Evolutionary conservation across 208 protist species (phyloP), one percentile per base, ranked within the genome.

Genomic region (Crithidia sp.): DNA sequence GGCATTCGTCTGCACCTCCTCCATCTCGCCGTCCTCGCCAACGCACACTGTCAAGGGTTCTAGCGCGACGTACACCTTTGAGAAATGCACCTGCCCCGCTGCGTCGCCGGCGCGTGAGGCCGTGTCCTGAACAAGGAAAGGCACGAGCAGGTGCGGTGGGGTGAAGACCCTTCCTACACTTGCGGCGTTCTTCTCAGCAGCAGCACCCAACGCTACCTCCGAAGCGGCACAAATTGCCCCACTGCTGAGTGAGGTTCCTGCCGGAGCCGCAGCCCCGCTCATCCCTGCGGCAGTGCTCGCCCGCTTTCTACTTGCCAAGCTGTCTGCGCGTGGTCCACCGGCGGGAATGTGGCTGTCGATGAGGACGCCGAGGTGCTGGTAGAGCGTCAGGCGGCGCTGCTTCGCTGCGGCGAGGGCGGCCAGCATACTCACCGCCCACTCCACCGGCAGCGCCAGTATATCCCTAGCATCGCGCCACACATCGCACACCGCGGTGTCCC

Each of bases 341-440:
- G 28, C 28, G 28, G 28, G 28, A 1, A 1, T 28, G 28, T 28
- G 28, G 28, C 28, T 28, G 28, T 72, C 76, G 16, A 63, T 9
- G 16, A 85, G 59, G 2, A 61, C 41, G 10, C 74, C 45, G 7
- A 87, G 8, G 76, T 88, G 80, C n/a, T 76, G 60, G 74, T 87
- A 83, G 14, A 91, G 63, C 7, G 86, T 66, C 12, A 79, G 19
- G 19, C 70, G 37, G 3, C 74, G 44, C 53, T 81, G 86, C 17
- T 74, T 79, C 4, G 90, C 78, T 5, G 88, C 83, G 3, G 81
- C 86, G 44, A 75, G 49, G 2, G 84, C 67, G 8, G 90, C 88
- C 28, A 83, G 72, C 17, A 86, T 40, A 63, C 90, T 95, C 44
- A 95, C n/a, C 6, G 74, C 82, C 65, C 82, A 85, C 62, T 69